Percentiles rank a stretch among this genome's conserved stretches.
These are phyloP conservation scores for Neofusicoccum parvum DNA, from an alignment of 2,329 filamentous ascomycete genomes.

Conservation along the genomic window DNA sequence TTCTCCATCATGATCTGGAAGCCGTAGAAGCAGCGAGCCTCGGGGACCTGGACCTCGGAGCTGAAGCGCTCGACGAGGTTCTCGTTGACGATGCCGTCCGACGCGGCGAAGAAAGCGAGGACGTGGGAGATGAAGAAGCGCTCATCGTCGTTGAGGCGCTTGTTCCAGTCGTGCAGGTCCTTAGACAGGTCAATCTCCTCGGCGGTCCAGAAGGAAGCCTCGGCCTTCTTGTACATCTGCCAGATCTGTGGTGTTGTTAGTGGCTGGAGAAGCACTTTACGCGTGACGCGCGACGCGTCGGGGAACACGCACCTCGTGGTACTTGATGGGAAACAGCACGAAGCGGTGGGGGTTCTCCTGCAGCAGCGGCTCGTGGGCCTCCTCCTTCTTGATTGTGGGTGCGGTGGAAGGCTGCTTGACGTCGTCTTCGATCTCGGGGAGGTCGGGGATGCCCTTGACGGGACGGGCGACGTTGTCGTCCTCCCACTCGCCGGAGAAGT, in stretches of 20 bases:
- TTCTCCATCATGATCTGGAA: slow-evolving; percentile 99
- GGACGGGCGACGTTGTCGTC: slow-evolving; percentile 53
- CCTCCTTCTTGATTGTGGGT: slow-evolving; percentile 61
- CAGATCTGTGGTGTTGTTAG: slow-evolving; percentile 73
- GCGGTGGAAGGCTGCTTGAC: slow-evolving; percentile 58
- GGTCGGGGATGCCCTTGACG: slow-evolving; percentile 54
- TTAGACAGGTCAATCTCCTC: slow-evolving; percentile 99
- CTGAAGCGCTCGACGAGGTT: slow-evolving; percentile 98
- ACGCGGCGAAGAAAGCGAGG: slow-evolving; percentile 97
- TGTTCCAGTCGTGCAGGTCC: slow-evolving; percentile 99
- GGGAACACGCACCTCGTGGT: slow-evolving; percentile 80
- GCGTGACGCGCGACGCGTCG: slow-evolving; percentile 47
- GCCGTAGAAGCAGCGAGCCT: slow-evolving; percentile 99
- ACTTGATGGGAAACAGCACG: slow-evolving; percentile 98
- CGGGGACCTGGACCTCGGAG: slow-evolving; percentile 92
- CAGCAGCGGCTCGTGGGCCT: slow-evolving; percentile 85
- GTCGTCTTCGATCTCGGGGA: slow-evolving; percentile 33
- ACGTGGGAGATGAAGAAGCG: slow-evolving; percentile 98
- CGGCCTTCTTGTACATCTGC: slow-evolving; percentile 99
- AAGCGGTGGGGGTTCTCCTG: slow-evolving; percentile 96
- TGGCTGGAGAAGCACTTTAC: slow-evolving; percentile 15
- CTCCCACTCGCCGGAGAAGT: slow-evolving; percentile 67
- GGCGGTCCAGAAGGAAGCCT: slow-evolving; percentile 99
- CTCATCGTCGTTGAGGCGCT: slow-evolving; percentile 94
- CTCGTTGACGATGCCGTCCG: slow-evolving; percentile 99